Evolutionary conservation across 2,329 filamentous ascomycete genomes (phyloP), one percentile per base, ranked within the genome.

Genomic region (Pseudocercospora cruenta): DNA sequence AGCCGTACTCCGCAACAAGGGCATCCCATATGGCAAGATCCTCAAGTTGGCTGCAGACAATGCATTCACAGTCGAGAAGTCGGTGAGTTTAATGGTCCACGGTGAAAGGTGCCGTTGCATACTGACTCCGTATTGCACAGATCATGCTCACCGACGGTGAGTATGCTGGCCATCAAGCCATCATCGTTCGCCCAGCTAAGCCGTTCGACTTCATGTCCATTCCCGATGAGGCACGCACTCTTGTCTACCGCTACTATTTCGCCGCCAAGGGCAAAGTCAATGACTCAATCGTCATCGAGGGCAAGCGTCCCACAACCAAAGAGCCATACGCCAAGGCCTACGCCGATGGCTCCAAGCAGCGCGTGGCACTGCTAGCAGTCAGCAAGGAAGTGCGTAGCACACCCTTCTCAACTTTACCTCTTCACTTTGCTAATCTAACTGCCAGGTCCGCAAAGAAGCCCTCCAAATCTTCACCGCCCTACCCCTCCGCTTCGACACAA

Each of bases 131-230:
- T 55, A 49, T 36, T 1, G 21, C 33, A 16, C 31, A 75, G 73
- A 67, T 72, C 45, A 61, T 75, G 26, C 67, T 78, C 53, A 70
- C 73, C 1, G 74, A 76, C 12, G 77, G 78, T 24, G 67, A 69
- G 2, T 72, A 75, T 49, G 72, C 71, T 31, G 77, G 77, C 19
- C 67, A 73, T 57, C 75, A 79, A 62, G 78, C 75, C 12, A 72
- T 80, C 60, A 58, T 80, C 26, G 28, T 81, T 63, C 73, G 74
- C 22, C 77, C 78, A 1, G 71, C 74, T 28, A 70, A 73, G 54
- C 72, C 77, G 0, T 79, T 80, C 69, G 67, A 64, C 0, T 75
- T 80, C 70, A 58, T 77, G 59, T 69, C 70, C 26, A 73, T 81
- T 0, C 69, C 74, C 0, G 43, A 65, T 2, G 70, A 72, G 10